Evolutionary conservation across 1,284 basidiomycete species (phyloP).

Genomic region (Austroboletus niveus): DNA sequence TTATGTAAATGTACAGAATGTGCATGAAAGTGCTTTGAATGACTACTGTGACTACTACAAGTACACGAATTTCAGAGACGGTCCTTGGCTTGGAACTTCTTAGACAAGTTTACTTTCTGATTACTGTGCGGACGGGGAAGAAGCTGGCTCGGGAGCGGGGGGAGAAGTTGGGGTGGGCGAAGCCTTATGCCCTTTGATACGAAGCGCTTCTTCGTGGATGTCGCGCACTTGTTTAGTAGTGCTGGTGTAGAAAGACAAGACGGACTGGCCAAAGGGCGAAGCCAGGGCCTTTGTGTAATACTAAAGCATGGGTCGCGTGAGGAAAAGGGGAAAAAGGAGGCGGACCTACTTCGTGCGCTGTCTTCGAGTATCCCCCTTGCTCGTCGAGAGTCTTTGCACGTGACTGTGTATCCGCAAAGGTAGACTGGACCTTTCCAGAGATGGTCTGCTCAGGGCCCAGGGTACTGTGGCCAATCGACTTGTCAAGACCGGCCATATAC

Average conservation of each 20-base stretch:
- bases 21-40: background rate
- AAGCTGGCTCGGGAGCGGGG: conserved; percentile 10
- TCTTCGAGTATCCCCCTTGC: conserved; percentile 72
- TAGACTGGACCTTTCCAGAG: conserved; percentile 67
- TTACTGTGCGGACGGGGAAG: background rate
- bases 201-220: conserved; percentile 84
- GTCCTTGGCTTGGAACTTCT: too few species aligned
- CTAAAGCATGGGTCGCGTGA: conserved; percentile 33
- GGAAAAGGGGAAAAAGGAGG: background rate
- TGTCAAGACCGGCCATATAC: conserved; percentile 74
- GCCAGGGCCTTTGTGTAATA: conserved; percentile 78
- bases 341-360: conserved; percentile 58
- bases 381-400: conserved; percentile 76
- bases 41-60: conserved; percentile 12
- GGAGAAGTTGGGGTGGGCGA: conserved; percentile 14
- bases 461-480: conserved; percentile 62
- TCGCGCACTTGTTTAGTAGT: conserved; percentile 81
- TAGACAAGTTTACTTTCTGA: too few species aligned
- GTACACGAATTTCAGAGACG: conserved; percentile 3
- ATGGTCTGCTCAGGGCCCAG: conserved; percentile 75
- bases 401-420: conserved; percentile 57
- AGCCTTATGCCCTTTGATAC: conserved; percentile 66
- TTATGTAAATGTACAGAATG: too few species aligned
- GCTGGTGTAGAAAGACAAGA: conserved; percentile 72
- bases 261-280: conserved; percentile 77